Evolutionary conservation across 257 asterid species (phyloP).

Genomic region (Solanum neorickii): DNA sequence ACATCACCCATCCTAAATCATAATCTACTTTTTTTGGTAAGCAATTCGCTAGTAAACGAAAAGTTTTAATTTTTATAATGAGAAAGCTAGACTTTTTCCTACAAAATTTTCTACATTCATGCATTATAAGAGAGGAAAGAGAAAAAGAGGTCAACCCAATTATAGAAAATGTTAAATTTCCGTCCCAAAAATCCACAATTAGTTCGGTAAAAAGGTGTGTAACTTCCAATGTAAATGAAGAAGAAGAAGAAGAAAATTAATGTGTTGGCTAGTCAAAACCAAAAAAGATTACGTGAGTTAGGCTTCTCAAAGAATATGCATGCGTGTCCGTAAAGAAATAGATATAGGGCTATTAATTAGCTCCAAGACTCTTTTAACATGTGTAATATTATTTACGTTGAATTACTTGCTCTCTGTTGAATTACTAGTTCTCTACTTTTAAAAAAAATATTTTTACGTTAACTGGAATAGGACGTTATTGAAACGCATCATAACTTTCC

Average conservation of each 20-base stretch:
- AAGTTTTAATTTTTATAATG: background rate
- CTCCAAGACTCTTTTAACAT: background rate
- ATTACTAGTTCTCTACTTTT: background rate
- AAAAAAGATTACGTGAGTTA: background rate
- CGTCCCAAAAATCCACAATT: background rate
- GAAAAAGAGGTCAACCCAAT: background rate
- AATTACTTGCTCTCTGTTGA: accelerated
- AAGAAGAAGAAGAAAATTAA: background rate
- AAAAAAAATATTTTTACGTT: background rate
- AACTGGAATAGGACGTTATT: background rate
- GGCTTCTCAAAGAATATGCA: background rate
- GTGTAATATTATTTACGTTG: background rate
- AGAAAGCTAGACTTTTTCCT: background rate
- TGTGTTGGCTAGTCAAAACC: background rate
- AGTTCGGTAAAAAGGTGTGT: background rate
- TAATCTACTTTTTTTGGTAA: background rate
- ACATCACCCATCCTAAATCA: background rate
- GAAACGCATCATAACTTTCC: background rate
- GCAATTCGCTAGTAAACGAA: background rate
- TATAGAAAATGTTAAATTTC: background rate
- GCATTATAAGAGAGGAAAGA: background rate
- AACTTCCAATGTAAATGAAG: background rate
- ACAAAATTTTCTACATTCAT: background rate
- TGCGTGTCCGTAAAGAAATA: background rate
- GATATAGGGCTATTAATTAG: background rate